These are phyloP conservation scores for Microascus cirrosus DNA, from an alignment of 2,329 filamentous ascomycete species.

Conservation along the genomic window DNA sequence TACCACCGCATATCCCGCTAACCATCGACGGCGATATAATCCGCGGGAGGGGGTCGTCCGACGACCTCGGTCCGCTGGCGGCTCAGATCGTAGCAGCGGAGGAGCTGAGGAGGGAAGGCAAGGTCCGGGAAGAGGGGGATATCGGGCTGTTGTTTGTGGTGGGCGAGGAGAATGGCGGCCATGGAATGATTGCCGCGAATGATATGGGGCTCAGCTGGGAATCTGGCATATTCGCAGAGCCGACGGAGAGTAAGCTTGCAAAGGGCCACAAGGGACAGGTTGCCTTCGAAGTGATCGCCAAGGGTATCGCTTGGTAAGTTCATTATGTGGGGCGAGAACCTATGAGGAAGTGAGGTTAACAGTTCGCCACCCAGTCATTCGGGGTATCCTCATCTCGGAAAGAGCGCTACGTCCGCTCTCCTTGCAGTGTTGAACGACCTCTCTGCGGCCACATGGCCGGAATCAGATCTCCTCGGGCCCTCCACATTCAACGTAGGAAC, in stretches of 20 bases:
- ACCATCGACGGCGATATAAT: constrained; percentile 44
- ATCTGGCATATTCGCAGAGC: constrained; percentile 83
- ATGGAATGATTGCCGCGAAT: constrained; percentile 56
- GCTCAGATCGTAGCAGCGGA: constrained; percentile 61
- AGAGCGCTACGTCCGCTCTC: constrained; percentile 25
- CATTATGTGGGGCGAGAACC: too few species aligned
- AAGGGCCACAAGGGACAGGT: constrained; percentile 85
- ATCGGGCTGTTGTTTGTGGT: constrained; percentile 58
- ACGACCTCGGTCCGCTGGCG: constrained; percentile 59
- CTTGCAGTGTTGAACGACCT: constrained; percentile 20
- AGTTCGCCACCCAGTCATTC: constrained; percentile 50
- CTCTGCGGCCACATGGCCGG: constrained; percentile 16
- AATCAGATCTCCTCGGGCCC: constrained; percentile 44
- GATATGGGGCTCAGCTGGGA: constrained; percentile 31
- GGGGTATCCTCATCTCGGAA: constrained; percentile 83
- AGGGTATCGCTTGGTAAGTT: constrained; percentile 51
- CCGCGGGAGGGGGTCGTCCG: constrained; percentile 63
- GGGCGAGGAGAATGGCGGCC: constrained; percentile 71
- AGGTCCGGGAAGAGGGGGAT: constrained; percentile 35
- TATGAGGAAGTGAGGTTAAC: constrained; percentile 10
- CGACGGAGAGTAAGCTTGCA: constrained; percentile 78
- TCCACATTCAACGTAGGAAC: constrained; percentile 82
- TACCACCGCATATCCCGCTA: constrained; percentile 65
- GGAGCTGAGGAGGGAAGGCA: constrained; percentile 31
- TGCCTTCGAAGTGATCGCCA: constrained; percentile 53